Conservation (phyloP, 2,329 filamentous ascomycete genomes). For the Hypoxylon sp. region DNA sequence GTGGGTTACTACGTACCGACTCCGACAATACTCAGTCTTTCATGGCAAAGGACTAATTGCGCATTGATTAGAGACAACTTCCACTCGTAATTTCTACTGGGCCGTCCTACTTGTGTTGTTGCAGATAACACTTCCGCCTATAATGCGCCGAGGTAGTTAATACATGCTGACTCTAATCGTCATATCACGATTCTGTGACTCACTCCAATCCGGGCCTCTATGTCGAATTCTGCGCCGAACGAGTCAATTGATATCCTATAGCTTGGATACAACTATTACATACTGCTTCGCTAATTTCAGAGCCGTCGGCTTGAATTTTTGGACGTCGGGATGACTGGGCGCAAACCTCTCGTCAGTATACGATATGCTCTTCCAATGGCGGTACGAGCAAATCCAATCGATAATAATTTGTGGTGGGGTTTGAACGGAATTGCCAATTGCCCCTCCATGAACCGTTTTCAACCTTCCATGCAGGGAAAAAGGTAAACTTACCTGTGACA, state of each 20-base stretch:
- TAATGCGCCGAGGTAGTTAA: constrained; percentile 44
- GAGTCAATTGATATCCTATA: constrained; percentile 56
- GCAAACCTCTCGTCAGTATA: constrained; percentile 43
- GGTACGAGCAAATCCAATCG: constrained; percentile 35
- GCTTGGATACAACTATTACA: constrained; percentile 56
- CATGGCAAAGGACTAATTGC: constrained; percentile 87
- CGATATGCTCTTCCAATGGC: constrained; percentile 39
- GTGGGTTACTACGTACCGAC: constrained; percentile 74
- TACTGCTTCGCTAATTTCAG: constrained; percentile 95
- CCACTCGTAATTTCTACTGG: not conserved
- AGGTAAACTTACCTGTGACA: constrained; percentile 82
- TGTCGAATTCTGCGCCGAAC: constrained; percentile 80
- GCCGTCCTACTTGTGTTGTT: constrained; percentile 86
- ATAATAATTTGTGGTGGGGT: constrained; percentile 47
- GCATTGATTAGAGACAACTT: constrained; percentile 48
- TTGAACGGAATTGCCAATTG: constrained; percentile 49
- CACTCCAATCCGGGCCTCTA: constrained; percentile 98
- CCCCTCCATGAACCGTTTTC: constrained; percentile 54
- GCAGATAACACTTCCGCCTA: constrained; percentile 88
- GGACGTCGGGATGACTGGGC: constrained; percentile 86
- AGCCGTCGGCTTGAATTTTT: constrained; percentile 95
- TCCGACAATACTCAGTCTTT: constrained; percentile 96
- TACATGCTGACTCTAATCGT: constrained; percentile 28
- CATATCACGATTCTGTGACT: constrained; percentile 62
- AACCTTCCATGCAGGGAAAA: constrained; percentile 9